phyloP scores from a whole-genome alignment of 1,284 basidiomycete species.

The Malassezia furfur region DNA sequence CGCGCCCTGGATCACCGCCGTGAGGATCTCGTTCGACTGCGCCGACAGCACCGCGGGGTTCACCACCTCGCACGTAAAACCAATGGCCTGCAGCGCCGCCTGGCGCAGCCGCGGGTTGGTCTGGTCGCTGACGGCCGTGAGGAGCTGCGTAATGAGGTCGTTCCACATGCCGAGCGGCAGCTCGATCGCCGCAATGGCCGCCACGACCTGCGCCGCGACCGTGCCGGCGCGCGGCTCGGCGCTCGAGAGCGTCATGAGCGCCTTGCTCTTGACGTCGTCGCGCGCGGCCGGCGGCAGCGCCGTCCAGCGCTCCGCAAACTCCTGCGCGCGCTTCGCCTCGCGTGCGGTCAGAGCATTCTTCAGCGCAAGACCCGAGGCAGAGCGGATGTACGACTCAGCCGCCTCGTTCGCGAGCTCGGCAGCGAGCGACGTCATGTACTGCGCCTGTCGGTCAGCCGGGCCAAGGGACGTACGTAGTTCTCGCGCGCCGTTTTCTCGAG shows the following conservation, averaged over 20 bases:
- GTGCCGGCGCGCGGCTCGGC: slow-evolving; percentile 64
- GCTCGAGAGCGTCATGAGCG: slow-evolving; percentile 72
- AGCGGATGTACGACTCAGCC: slow-evolving; percentile 61
- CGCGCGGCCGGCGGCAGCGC: slow-evolving; percentile 62
- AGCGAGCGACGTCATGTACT: slow-evolving; percentile 43
- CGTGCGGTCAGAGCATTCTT: slow-evolving; percentile 89
- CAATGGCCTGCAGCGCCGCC: slow-evolving; percentile 85
- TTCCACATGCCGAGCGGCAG: slow-evolving; percentile 78
- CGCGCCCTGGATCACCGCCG: slow-evolving; percentile 95
- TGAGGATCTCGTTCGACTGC: slow-evolving; percentile 93
- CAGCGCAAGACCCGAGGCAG: slow-evolving; percentile 87
- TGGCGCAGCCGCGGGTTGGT: slow-evolving; percentile 71
- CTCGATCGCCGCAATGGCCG: slow-evolving; percentile 87
- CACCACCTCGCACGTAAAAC: slow-evolving; percentile 91
- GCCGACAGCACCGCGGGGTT: slow-evolving; percentile 64
- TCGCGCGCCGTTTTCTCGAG: slow-evolving; percentile 42
- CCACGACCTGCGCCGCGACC: slow-evolving; percentile 83
- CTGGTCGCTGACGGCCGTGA: slow-evolving; percentile 74
- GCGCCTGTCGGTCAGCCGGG: slow-evolving; percentile 11
- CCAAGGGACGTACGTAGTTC: slow-evolving; percentile 29
- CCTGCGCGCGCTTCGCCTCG: slow-evolving; percentile 57
- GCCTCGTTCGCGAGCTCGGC: slow-evolving; percentile 37
- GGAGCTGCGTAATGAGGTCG: slow-evolving; percentile 75
- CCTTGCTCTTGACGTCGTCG: slow-evolving; percentile 76
- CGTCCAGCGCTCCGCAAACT: slow-evolving; percentile 58